Conservation (phyloP, 2,329 filamentous ascomycete genomes). For the Ophiostoma himal-ulmi region DNA sequence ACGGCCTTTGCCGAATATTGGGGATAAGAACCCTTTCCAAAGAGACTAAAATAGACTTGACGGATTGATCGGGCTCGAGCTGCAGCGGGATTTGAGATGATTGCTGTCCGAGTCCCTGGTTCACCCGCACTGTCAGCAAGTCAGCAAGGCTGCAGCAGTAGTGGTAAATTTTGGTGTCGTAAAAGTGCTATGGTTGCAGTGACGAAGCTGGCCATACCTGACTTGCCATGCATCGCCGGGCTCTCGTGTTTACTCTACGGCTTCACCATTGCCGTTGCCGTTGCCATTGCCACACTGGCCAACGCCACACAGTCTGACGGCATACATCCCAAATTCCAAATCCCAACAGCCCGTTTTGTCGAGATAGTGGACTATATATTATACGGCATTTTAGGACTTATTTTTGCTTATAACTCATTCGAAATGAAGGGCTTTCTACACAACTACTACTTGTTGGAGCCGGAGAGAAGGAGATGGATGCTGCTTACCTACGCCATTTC, state of each 20-base stretch:
- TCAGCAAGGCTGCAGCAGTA: constrained; percentile 1
- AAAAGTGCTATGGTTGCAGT: background rate
- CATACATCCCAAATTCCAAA: background rate
- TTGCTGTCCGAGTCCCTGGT: background rate
- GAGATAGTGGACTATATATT: background rate
- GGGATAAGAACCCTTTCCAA: background rate
- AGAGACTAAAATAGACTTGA: background rate
- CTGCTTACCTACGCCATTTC: background rate
- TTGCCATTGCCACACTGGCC: too few species aligned
- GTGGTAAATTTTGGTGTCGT: background rate
- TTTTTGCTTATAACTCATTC: too few species aligned
- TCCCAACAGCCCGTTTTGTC: background rate
- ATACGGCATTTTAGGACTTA: too few species aligned
- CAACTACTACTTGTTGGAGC: background rate
- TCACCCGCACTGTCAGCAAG: constrained; percentile 1
- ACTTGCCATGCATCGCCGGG: background rate
- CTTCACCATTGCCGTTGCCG: background rate
- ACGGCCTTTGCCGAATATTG: background rate
- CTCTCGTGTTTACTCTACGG: background rate
- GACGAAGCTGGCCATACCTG: background rate
- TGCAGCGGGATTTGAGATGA: background rate
- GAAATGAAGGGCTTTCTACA: background rate
- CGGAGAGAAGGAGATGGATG: constrained; percentile 5
- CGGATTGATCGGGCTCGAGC: background rate
- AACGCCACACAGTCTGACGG: background rate